Percentiles rank a stretch among this genome's conserved stretches.
These are phyloP conservation scores for Aspergillus campestris DNA, from an alignment of 495 filamentous ascomycete species.

Conservation along the genomic window DNA sequence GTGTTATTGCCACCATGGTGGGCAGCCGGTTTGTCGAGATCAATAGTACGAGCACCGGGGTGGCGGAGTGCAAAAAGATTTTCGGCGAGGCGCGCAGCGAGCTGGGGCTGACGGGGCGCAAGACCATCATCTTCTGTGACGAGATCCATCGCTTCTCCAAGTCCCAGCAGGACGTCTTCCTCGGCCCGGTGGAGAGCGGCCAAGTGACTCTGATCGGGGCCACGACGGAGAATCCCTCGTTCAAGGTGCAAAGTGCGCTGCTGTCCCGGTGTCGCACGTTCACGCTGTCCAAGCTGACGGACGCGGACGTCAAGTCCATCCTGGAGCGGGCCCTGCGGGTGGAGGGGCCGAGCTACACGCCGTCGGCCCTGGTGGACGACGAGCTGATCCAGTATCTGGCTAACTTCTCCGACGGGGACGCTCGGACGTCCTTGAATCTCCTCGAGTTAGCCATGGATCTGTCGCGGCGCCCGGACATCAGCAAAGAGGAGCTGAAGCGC, in stretches of 20 bases:
- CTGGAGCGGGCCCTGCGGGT: slow-evolving; percentile 60
- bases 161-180: slow-evolving; percentile 88
- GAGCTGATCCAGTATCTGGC: slow-evolving; percentile 75
- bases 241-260: slow-evolving; percentile 85
- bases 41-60: slow-evolving; percentile 82
- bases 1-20: slow-evolving; percentile 78
- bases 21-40: slow-evolving; percentile 89
- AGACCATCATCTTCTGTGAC: slow-evolving; percentile 96
- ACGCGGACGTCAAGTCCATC: slow-evolving; percentile 63
- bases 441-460: slow-evolving; percentile 74
- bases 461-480: slow-evolving; percentile 43
- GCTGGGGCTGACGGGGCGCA: slow-evolving; percentile 69
- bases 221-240: slow-evolving; percentile 94
- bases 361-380: slow-evolving; percentile 59
- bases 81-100: slow-evolving; percentile 82
- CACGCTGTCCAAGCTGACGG: slow-evolving; percentile 65
- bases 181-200: slow-evolving; percentile 87
- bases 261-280: slow-evolving; percentile 87
- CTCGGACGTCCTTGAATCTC: slow-evolving; percentile 84
- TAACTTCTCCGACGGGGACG: slow-evolving; percentile 83
- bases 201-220: slow-evolving; percentile 89
- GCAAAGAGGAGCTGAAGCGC: slow-evolving; percentile 61
- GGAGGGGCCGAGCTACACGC: slow-evolving; percentile 48
- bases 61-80: slow-evolving; percentile 93
- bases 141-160: slow-evolving; percentile 95